Evolutionary conservation across 164 flowering plant genomes (phyloP), one percentile per base, ranked within the genome.

Genomic region (Echeveria elegans): DNA sequence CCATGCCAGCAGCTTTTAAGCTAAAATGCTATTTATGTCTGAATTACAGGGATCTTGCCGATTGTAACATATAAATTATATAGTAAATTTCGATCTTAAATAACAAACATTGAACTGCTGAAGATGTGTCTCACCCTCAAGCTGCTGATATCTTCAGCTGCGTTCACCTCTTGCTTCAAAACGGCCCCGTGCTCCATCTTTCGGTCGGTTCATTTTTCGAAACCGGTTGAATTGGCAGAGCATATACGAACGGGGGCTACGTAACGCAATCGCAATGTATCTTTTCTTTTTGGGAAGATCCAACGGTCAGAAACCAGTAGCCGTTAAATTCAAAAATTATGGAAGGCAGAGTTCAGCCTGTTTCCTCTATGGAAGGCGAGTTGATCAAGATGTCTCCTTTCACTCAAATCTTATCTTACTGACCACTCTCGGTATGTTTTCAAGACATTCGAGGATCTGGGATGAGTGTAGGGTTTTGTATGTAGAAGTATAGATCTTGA

Each of bases 141-240:
- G 75, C 74, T 47, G 48, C 24, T 5, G 78, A 83, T 66, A 72
- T 82, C 38, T 32, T 67, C 40, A 64, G 26, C 47, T 59, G 73
- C 15, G 72, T 81, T 65, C 63, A 76, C 60, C 76, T 73, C 56
- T 63, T 87, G 80, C 87, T n/a, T n/a, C n/a, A n/a, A n/a, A n/a
- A n/a, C n/a, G n/a, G n/a, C n/a, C n/a, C n/a, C n/a, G n/a, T n/a
- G n/a, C n/a, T n/a, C n/a, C n/a, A n/a, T n/a, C n/a, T n/a, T n/a
- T n/a, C n/a, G n/a, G n/a, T n/a, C n/a, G n/a, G n/a, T n/a, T n/a
- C n/a, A n/a, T n/a, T n/a, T n/a, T n/a, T n/a, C n/a, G n/a, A n/a
- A n/a, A n/a, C n/a, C n/a, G n/a, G n/a, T n/a, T n/a, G n/a, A n/a
- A n/a, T n/a, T 28, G 31, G 18, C 1, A 53, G 60, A 56, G 61